Base-by-base conservation (phyloP, 2,329 filamentous ascomycete species). In the Diaporthe eres region DNA sequence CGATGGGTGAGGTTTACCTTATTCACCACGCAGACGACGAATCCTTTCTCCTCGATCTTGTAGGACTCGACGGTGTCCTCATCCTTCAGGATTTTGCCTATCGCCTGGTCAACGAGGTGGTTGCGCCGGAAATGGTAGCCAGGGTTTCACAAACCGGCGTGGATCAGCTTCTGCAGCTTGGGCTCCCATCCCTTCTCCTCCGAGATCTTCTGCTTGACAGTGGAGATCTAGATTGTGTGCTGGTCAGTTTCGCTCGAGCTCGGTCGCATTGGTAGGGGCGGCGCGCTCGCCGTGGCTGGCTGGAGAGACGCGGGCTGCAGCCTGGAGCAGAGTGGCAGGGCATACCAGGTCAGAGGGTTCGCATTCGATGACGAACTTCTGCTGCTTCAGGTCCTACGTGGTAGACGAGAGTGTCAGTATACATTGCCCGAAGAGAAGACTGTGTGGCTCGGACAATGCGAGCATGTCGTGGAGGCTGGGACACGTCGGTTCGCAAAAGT, bases 41-140 rank as follows among this genome's bases (percentile, higher is more conserved):
- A 99, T 51, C 97, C 97, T 90, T 98, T 99, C 90, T 98, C 97
- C 86, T 99, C 96, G 78, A 99, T 98, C 87, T 95, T 98, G 89
- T 98, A 98, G 55, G 94, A 96, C 85, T 95, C 95, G 80, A 99
- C 94, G 3, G 96, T 98, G 83, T 98, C 97, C 77, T 95, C 95
- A 93, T 99, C 96, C 86, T 98, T 96, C 79, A 99, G 89, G 81
- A 99, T 98, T 89, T 99, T 99, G 88, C 97, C 96, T 98, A 81
- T 74, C 70, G 67, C 58, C n/a, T 44, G 58, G 76, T 85, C 75
- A 85, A 80, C 77, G 77, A 71, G 25, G 37, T n/a, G 44, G 17
- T 57, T 71, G 70, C 53, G 61, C 49, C 60, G n/a, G 34, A 28
- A 25, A 15, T 51, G 31, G 25, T n/a, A 25, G 67, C 31, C 68